phyloP scores from a whole-genome alignment of 108 stramenopile species.

The Nitzschia putrida region DNA sequence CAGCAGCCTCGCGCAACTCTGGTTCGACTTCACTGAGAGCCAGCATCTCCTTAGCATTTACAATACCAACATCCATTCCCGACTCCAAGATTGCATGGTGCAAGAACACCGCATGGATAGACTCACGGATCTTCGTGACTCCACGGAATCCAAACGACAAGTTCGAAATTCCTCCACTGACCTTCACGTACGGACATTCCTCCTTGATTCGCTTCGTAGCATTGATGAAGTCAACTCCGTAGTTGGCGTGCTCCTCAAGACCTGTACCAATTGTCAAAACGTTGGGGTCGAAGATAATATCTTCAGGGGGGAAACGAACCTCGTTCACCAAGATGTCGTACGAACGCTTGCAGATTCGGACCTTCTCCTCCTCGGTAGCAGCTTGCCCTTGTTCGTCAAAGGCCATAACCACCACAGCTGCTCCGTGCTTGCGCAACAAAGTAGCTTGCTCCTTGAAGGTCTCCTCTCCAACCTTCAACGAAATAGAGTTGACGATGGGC shows the following conservation, averaged over 20 bases:
- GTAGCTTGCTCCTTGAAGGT: slow-evolving; percentile 96
- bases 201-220: slow-evolving; percentile 94
- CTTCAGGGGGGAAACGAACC: slow-evolving; percentile 97
- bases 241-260: slow-evolving; percentile 97
- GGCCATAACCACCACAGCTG: slow-evolving; percentile 99
- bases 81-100: slow-evolving; percentile 91
- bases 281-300: slow-evolving; percentile 99
- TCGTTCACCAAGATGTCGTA: slow-evolving; percentile 97
- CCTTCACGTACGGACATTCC: slow-evolving; percentile 94
- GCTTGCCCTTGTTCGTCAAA: slow-evolving; percentile 99
- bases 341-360: slow-evolving; percentile 98
- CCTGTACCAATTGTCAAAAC: slow-evolving; percentile 98
- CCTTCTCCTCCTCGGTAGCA: slow-evolving; percentile 94
- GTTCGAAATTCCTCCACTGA: slow-evolving; percentile 98
- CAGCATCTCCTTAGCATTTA: slow-evolving; percentile 95
- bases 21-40: slow-evolving; percentile 82
- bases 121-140: slow-evolving; percentile 95
- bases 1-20: slow-evolving; percentile 78
- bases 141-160: slow-evolving; percentile 98
- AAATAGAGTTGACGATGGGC: slow-evolving; percentile 97
- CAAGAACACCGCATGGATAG: slow-evolving; percentile 98
- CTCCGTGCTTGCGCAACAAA: slow-evolving; percentile 94
- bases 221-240: slow-evolving; percentile 98
- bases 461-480: slow-evolving; percentile 98
- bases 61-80: slow-evolving; percentile 99